A percentile compares a stretch with the other conserved stretches of the same genome.
Conservation (phyloP, 169 alveolate species). For the Cryptosporidium sp. region DNA sequence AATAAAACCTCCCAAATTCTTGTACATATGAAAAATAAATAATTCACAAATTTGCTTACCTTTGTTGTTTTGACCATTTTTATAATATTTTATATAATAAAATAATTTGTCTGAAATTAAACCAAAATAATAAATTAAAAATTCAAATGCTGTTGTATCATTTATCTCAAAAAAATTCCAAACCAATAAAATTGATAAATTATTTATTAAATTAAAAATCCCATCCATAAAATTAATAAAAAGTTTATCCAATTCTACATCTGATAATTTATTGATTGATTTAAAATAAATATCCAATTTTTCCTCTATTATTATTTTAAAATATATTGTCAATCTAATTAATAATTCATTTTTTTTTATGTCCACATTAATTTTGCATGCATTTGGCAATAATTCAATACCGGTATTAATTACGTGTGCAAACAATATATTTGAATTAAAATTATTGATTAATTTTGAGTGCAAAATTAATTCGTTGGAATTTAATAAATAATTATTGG, state of each 20-base stretch:
- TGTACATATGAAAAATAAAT: not conserved
- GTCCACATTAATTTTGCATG: slow-evolving; percentile 14
- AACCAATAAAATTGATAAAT: not conserved
- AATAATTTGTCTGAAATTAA: slow-evolving; percentile 11
- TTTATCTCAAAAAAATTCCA: not conserved
- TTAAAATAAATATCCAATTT: slow-evolving; percentile 6
- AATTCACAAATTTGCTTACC: not conserved
- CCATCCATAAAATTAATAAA: not conserved
- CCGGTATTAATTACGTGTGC: slow-evolving; percentile 5
- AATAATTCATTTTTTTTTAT: not conserved
- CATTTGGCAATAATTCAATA: not conserved
- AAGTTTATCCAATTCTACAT: not conserved
- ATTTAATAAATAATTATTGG: not conserved
- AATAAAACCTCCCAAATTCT: not conserved
- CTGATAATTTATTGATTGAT: not conserved
- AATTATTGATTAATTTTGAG: not conserved
- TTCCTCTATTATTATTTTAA: not conserved
- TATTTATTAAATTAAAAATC: slow-evolving; percentile 1
- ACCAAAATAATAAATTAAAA: slow-evolving; percentile 8
- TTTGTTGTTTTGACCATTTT: not conserved
- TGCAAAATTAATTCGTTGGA: not conserved
- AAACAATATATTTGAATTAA: slow-evolving; percentile 2
- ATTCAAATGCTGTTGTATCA: not conserved
- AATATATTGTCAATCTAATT: not conserved
- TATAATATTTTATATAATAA: not conserved